Evolutionary conservation across 179 eudicot genomes (phyloP), one percentile per base, ranked within the genome.

Genomic region (Sideroxylon spinosum): DNA sequence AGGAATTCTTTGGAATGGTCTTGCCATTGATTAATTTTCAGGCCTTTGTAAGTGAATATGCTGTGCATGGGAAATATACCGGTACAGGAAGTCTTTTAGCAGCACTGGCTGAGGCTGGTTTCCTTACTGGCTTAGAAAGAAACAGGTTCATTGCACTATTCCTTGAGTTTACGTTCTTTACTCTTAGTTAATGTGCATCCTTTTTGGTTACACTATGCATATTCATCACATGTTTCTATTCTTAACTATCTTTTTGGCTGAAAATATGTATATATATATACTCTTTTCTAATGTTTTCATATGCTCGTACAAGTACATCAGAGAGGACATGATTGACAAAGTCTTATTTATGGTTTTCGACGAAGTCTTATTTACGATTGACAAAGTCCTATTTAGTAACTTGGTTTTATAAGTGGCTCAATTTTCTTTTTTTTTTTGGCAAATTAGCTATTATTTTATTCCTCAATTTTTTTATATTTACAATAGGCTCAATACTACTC

Each of bases 31-130:
- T 25, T 84, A 72, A 60, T 55, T 56, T 75, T 65, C 84, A 93
- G 99, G 99, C 89, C 77, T 95, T 95, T 86, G 98, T 95, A 76
- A 95, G 99, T 82, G 99, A 95, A 78, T 95, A 93, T 81, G 99
- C 97, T 73, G 98, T 95, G 75, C 88, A 84, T 55, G 89, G 87
- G 86, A 68, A 78, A 57, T 94, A 94, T 80, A 88, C 94, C 77
- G 98, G 99, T 55, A 80, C 76, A 29, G 99, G 99, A 81, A 91
- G 91, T 84, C 93, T 95, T 83, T 75, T 91, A 71, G 97, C 95
- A 46, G 95, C 94, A 32, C 70, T 95, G 57, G 95, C 90, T 32
- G 99, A 95, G 86, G 98, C 94, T 71, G 97, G 93, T 14, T 95
- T 93, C 83, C 94, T 92, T 73, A 90, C 91, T 81, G 99, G 98